Conservation (phyloP, 192 early-diverging fungal genomes). For the Gryganskiella cystojenkinii region DNA sequence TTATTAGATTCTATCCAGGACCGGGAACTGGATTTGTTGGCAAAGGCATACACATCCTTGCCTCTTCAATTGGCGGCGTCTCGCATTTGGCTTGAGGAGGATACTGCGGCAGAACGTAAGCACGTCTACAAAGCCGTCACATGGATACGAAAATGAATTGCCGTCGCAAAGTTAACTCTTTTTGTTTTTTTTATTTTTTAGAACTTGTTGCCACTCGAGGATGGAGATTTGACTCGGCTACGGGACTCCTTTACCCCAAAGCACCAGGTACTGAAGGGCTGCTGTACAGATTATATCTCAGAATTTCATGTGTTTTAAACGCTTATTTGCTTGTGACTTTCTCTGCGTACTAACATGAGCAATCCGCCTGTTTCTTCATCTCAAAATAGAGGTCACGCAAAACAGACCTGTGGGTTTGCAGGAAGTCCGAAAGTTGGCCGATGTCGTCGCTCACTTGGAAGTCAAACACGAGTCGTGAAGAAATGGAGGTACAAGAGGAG, state of each 20-base stretch:
- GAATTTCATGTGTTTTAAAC: not conserved
- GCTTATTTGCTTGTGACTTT: not conserved
- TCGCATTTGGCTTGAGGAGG: slow-evolving; percentile 37
- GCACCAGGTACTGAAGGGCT: slow-evolving; percentile 33
- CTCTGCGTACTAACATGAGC: not conserved
- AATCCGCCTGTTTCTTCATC: not conserved
- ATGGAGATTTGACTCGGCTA: slow-evolving; percentile 49
- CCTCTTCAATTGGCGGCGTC: slow-evolving; percentile 49
- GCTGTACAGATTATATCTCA: not conserved
- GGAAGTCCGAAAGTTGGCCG: slow-evolving; percentile 42
- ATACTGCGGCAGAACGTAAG: slow-evolving; percentile 48
- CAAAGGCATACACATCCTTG: slow-evolving; percentile 48
- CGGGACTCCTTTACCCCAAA: slow-evolving; percentile 43
- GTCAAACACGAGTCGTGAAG: slow-evolving; percentile 31
- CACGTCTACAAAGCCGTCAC: not conserved
- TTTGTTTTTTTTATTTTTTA: slow-evolving; percentile 11
- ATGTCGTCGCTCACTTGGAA: slow-evolving; percentile 49
- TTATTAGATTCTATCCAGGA: slow-evolving; percentile 44
- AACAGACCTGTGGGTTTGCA: slow-evolving; percentile 37
- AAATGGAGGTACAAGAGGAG: too few species aligned
- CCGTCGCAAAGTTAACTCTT: not conserved
- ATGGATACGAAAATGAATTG: not conserved
- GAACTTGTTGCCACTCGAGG: slow-evolving; percentile 43
- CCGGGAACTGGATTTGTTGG: slow-evolving; percentile 41
- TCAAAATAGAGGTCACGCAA: slow-evolving; percentile 8